phyloP scores from a whole-genome alignment of 2,329 filamentous ascomycete genomes.

The Fusarium nodosum region DNA sequence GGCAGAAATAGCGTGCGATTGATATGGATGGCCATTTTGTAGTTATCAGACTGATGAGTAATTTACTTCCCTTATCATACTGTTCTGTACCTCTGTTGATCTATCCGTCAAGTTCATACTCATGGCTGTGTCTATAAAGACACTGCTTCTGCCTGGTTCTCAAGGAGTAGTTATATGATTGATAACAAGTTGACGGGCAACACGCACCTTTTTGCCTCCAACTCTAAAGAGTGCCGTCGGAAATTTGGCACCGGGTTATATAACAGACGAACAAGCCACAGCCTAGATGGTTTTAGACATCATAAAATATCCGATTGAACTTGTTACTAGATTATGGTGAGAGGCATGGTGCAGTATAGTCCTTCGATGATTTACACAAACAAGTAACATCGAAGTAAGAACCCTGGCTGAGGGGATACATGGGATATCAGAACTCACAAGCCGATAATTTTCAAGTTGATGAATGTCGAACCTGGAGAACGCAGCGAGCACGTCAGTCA shows the following conservation, averaged over 20 bases:
- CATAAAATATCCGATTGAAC: neutral
- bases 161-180: neutral
- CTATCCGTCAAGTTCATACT: neutral
- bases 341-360: neutral
- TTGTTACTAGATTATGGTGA: neutral
- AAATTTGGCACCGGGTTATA: neutral
- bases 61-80: neutral
- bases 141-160: too few relatives aligned
- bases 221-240: neutral
- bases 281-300: neutral
- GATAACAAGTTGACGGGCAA: neutral
- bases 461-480: neutral
- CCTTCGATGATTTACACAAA: neutral
- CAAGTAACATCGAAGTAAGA: neutral
- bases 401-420: neutral
- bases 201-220: neutral
- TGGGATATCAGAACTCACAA: neutral
- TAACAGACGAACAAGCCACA: neutral
- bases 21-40: neutral
- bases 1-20: neutral
- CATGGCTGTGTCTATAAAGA: neutral
- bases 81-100: neutral
- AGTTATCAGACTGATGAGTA: neutral
- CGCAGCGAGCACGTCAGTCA: neutral
- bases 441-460: neutral